Percentiles rank a stretch among this genome's conserved stretches.
Conservation (phyloP, 179 eudicot genomes). For the Vitellaria paradoxa region DNA sequence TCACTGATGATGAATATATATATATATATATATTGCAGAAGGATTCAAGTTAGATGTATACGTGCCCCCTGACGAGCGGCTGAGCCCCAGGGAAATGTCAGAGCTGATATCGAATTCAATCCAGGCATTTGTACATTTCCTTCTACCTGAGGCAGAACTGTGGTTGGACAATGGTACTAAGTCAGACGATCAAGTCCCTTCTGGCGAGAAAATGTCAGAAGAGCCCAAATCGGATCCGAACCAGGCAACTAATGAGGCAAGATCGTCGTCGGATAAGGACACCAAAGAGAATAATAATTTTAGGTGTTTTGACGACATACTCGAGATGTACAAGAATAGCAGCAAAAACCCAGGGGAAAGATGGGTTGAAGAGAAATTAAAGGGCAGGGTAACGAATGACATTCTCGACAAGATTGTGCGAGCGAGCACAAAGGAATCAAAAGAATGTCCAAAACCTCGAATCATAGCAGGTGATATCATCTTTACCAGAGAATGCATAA, state of each 20-base stretch:
- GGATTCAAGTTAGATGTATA: constrained; percentile 40
- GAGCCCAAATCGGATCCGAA: too few relatives aligned
- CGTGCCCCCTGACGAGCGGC: constrained; percentile 64
- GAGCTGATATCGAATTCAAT: constrained; percentile 48
- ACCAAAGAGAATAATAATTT: too few relatives aligned
- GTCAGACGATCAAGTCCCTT: neutral
- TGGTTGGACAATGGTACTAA: too few relatives aligned
- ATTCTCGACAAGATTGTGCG: constrained; percentile 13
- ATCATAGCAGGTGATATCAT: constrained; percentile 17
- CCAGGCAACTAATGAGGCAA: too few relatives aligned
- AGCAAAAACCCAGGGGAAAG: constrained; percentile 10
- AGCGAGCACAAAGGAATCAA: constrained; percentile 5
- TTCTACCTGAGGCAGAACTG: constrained; percentile 31
- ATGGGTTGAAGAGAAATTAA: constrained; percentile 19
- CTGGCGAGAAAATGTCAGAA: too few relatives aligned
- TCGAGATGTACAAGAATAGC: constrained; percentile 5
- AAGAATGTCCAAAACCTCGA: constrained; percentile 13
- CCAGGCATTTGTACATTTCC: constrained; percentile 35
- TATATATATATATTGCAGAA: too few relatives aligned
- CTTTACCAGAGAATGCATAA: neutral
- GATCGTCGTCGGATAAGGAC: too few relatives aligned
- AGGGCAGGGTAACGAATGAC: constrained; percentile 11
- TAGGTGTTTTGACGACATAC: constrained; percentile 12
- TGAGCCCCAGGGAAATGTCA: constrained; percentile 50
- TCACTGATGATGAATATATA: too few relatives aligned